phyloP scores from a whole-genome alignment of 108 stramenopile genomes.

The Schizochytrium sp. region DNA sequence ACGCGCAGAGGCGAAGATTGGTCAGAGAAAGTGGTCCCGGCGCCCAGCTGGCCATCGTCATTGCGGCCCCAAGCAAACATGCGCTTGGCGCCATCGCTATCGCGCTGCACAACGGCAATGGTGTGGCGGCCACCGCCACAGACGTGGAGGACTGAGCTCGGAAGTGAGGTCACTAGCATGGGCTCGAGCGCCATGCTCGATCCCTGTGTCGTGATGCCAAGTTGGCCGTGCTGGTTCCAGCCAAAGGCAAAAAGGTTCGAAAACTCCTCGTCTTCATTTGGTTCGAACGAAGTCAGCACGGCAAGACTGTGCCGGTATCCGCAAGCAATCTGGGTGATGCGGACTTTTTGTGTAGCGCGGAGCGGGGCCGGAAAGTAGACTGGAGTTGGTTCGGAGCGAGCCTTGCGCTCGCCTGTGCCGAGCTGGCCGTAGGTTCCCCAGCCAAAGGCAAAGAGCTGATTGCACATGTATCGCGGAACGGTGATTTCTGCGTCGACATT shows the following conservation, averaged over 20 bases:
- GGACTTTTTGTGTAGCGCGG: not conserved
- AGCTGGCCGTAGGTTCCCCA: conserved; percentile 9
- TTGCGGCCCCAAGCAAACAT: conserved; percentile 12
- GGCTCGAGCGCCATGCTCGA: not conserved
- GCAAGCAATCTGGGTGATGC: not conserved
- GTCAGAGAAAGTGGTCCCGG: not conserved
- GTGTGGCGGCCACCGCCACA: not conserved
- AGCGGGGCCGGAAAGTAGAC: not conserved
- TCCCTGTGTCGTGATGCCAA: not conserved
- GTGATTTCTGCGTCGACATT: not conserved
- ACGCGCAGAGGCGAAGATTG: not conserved
- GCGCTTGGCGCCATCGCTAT: not conserved
- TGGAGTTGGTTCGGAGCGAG: not conserved
- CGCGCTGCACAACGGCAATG: not conserved
- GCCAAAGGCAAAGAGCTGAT: not conserved
- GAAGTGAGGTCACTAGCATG: not conserved
- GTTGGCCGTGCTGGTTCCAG: conserved; percentile 4
- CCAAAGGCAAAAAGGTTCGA: not conserved
- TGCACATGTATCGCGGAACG: not conserved
- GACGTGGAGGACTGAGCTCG: not conserved
- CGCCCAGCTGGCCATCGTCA: conserved; percentile 1
- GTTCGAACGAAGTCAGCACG: not conserved
- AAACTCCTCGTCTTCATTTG: not conserved
- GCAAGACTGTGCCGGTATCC: conserved; percentile 10
- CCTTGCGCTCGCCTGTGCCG: not conserved